phyloP scores from a whole-genome alignment of 192 early-diverging fungal species.

The Entomortierella parvispora region DNA sequence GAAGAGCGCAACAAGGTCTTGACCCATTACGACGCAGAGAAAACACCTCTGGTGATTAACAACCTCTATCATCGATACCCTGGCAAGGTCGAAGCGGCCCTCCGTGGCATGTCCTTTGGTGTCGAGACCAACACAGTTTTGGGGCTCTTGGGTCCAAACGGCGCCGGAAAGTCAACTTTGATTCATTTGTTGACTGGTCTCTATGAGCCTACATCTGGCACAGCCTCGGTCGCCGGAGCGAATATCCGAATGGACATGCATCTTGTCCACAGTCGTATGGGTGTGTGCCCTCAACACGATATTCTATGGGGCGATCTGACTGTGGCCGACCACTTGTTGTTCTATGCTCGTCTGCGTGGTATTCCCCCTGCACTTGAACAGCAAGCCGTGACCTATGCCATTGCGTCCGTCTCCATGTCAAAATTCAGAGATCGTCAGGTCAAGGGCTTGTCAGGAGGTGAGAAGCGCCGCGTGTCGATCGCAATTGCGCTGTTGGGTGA shows the following conservation, averaged over 20 bases:
- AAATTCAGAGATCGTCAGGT: slow-evolving; percentile 35
- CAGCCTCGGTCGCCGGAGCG: slow-evolving; percentile 2
- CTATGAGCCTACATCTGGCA: slow-evolving; percentile 4
- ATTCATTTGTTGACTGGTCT: slow-evolving; percentile 19
- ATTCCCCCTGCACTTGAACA: slow-evolving; percentile 10
- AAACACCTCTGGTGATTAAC: slow-evolving; percentile 15
- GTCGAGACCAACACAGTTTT: slow-evolving; percentile 64
- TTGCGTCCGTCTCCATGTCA: slow-evolving; percentile 17
- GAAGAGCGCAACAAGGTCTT: slow-evolving; percentile 4
- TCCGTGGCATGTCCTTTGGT: slow-evolving; percentile 47
- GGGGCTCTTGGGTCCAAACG: slow-evolving; percentile 73
- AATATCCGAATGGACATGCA: slow-evolving; percentile 29
- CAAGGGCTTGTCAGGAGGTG: slow-evolving; percentile 57
- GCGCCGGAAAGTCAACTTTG: slow-evolving; percentile 70
- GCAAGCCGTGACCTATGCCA: slow-evolving; percentile 8
- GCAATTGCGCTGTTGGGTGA: slow-evolving; percentile 61
- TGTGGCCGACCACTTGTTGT: slow-evolving; percentile 53
- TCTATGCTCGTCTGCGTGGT: slow-evolving; percentile 55
- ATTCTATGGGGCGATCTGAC: slow-evolving; percentile 55
- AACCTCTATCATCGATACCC: slow-evolving; percentile 11
- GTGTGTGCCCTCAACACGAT: slow-evolving; percentile 64
- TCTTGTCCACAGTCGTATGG: slow-evolving; percentile 36
- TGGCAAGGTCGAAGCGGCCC: slow-evolving; percentile 12
- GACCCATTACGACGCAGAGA: slow-evolving; percentile 2
- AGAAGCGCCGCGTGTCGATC: slow-evolving; percentile 60